A percentile compares a stretch with the other conserved stretches of the same genome.
These are phyloP conservation scores for Solanum tacnaense DNA, from an alignment of 257 asterid species.

Conservation along the genomic window DNA sequence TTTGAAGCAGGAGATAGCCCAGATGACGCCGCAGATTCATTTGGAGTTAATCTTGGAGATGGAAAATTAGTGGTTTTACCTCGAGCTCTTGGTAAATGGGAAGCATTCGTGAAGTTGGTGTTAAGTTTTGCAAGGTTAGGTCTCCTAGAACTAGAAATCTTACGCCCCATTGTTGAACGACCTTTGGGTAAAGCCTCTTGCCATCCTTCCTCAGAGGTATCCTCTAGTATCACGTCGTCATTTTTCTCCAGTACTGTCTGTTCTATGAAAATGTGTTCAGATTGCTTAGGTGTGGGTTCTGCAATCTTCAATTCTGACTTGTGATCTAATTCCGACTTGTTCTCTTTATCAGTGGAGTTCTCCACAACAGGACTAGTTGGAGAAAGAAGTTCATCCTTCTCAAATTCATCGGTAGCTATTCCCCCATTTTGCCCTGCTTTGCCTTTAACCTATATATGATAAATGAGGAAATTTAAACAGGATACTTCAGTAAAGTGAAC, in stretches of 20 bases:
- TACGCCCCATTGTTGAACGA: slow-evolving; percentile 46
- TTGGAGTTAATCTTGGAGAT: slow-evolving; percentile 41
- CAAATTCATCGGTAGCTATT: slow-evolving; percentile 31
- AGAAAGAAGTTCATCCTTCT: slow-evolving; percentile 32
- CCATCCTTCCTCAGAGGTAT: slow-evolving; percentile 74
- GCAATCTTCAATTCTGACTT: slow-evolving; percentile 25
- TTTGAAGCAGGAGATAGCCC: slow-evolving; percentile 30
- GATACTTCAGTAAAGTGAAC: not conserved
- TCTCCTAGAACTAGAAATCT: slow-evolving; percentile 51
- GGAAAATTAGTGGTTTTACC: slow-evolving; percentile 37
- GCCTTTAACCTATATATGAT: slow-evolving; percentile 46
- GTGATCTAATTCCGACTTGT: slow-evolving; percentile 35
- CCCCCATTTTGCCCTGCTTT: slow-evolving; percentile 55
- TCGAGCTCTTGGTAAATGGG: slow-evolving; percentile 40
- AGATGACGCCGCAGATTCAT: slow-evolving; percentile 36
- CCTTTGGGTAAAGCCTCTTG: slow-evolving; percentile 87
- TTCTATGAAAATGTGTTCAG: slow-evolving; percentile 15
- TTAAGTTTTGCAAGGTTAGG: slow-evolving; percentile 68
- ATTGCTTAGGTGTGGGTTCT: slow-evolving; percentile 19
- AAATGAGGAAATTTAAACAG: slow-evolving; percentile 10
- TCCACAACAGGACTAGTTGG: slow-evolving; percentile 35
- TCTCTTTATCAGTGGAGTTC: slow-evolving; percentile 55
- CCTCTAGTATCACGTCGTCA: slow-evolving; percentile 34
- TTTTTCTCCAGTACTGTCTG: slow-evolving; percentile 25
- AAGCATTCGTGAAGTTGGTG: slow-evolving; percentile 51